Conservation (phyloP, 177 flowering plant genomes). For the Vitis hybrid region DNA sequence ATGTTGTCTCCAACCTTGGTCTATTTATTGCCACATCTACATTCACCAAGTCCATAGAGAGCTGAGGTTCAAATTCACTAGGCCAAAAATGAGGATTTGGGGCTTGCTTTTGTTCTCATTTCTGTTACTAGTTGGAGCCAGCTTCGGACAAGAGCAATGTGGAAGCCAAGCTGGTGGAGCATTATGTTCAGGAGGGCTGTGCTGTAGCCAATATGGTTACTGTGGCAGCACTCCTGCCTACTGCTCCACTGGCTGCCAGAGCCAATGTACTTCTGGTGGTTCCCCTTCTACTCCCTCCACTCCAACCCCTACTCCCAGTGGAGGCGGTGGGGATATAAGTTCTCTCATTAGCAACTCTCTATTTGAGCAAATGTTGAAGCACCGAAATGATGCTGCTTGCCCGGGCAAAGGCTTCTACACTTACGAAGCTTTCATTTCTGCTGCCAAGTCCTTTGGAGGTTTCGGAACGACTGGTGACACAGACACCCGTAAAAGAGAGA, state of each 20-base stretch:
- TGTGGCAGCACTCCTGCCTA: constrained; percentile 28
- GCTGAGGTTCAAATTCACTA: no score
- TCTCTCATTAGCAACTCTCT: constrained; percentile 16
- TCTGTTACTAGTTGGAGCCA: no score
- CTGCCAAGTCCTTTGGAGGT: constrained; percentile 28
- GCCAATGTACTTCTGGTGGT: constrained; percentile 24
- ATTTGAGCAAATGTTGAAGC: constrained; percentile 21
- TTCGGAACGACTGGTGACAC: constrained; percentile 16
- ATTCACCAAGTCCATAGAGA: no score
- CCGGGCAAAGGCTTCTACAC: constrained; percentile 34
- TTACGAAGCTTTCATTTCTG: constrained; percentile 35
- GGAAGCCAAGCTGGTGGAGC: constrained; percentile 33
- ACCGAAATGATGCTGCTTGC: constrained; percentile 26
- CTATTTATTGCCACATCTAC: no score
- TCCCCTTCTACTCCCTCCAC: no score
- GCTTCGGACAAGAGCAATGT: constrained; percentile 24
- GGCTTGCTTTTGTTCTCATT: no score
- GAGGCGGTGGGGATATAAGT: constrained; percentile 13
- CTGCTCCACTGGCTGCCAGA: constrained; percentile 32
- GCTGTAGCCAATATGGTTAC: constrained; percentile 42
- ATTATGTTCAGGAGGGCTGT: constrained; percentile 29
- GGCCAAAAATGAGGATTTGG: no score
- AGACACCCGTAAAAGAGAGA: constrained; percentile 10
- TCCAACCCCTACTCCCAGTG: background rate
- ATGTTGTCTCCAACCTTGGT: no score